A percentile compares a stretch with the other conserved stretches of the same genome.
phyloP scores from a whole-genome alignment of 306 rosid species.

The Prunus mume region DNA sequence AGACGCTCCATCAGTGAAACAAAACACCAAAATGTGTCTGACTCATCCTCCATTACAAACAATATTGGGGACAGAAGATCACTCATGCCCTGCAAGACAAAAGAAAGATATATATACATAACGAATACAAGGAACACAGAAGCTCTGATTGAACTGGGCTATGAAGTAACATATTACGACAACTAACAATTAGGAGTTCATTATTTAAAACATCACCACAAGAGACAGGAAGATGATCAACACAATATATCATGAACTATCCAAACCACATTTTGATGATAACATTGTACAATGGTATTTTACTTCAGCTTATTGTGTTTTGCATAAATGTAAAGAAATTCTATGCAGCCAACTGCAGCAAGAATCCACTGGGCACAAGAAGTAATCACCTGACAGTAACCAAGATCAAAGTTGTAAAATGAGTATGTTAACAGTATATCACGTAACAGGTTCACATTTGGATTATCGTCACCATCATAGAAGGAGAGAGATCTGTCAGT shows the following conservation, averaged over 20 bases:
- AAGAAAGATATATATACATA: constrained; percentile 11
- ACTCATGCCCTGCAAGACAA: constrained; percentile 81
- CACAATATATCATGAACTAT: not conserved
- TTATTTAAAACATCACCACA: not conserved
- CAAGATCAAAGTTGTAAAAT: constrained; percentile 99
- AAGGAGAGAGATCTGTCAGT: constrained; percentile 76
- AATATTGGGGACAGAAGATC: constrained; percentile 94
- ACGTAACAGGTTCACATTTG: constrained; percentile 67
- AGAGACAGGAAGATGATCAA: not conserved
- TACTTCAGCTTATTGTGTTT: not conserved
- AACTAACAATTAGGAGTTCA: not conserved
- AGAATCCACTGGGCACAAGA: constrained; percentile 13
- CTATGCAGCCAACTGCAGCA: constrained; percentile 8
- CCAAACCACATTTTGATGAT: not conserved
- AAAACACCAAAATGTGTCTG: constrained; percentile 98
- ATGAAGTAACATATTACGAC: not conserved
- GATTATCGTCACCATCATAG: constrained; percentile 96
- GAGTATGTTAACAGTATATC: constrained; percentile 93
- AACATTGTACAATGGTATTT: not conserved
- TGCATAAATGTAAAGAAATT: not conserved
- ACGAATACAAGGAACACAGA: not conserved
- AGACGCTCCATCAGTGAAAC: constrained; percentile 90
- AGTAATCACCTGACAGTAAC: constrained; percentile 90
- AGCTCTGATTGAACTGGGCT: not conserved
- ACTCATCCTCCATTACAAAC: constrained; percentile 81